These are phyloP conservation scores for Dactylorhiza incarnata DNA, from an alignment of 106 monocot species.

Conservation along the genomic window DNA sequence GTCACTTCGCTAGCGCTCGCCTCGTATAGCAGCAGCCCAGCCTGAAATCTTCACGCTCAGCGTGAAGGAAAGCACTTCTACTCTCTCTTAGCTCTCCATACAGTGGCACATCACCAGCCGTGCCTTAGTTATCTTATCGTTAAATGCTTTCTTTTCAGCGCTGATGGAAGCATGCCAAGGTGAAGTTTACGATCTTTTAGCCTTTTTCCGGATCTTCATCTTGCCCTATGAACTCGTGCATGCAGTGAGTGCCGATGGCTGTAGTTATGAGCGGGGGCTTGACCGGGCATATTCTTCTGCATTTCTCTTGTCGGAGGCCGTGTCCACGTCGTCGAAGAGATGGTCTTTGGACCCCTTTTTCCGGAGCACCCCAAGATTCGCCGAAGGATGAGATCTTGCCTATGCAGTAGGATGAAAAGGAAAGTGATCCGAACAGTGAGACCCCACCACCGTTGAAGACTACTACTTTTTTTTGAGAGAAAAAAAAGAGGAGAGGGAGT, in stretches of 20 bases:
- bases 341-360: too few species aligned
- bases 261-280: background rate
- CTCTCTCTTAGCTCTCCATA: background rate
- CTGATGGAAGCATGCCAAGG: background rate
- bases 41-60: background rate
- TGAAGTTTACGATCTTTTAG: background rate
- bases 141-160: background rate
- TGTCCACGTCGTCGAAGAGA: too few species aligned
- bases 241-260: background rate
- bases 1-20: background rate
- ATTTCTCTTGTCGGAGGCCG: too few species aligned
- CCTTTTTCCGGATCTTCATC: background rate
- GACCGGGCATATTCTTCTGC: too few species aligned
- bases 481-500: too few species aligned
- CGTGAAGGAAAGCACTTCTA: slow-evolving; percentile 6
- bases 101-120: background rate
- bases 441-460: too few species aligned
- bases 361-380: too few species aligned
- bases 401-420: too few species aligned
- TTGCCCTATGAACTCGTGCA: background rate
- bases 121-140: background rate
- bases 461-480: too few species aligned
- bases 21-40: background rate
- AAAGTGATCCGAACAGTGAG: too few species aligned
- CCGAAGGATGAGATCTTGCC: too few species aligned